Conservation (phyloP, 192 early-diverging fungal genomes). For the Mortierella claussenii region DNA sequence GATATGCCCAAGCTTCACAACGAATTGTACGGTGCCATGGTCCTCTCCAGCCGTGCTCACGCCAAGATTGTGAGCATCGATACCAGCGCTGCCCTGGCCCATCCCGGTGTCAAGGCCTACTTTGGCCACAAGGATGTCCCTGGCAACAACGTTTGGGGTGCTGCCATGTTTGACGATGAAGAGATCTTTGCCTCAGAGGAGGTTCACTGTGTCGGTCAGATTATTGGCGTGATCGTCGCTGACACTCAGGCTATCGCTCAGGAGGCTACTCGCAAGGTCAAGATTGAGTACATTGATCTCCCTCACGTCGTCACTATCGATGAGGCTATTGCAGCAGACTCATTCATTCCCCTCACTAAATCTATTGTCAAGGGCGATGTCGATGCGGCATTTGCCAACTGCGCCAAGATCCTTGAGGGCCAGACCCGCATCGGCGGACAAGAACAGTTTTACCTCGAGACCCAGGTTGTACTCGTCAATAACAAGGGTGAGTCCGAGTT, state of each 20-base stretch:
- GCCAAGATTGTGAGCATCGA: constrained; percentile 77
- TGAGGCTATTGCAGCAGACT: constrained; percentile 76
- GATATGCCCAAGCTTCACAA: constrained; percentile 78
- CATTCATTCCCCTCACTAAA: constrained; percentile 68
- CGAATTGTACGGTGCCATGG: constrained; percentile 77
- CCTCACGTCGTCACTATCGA: constrained; percentile 81
- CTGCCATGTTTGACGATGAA: constrained; percentile 75
- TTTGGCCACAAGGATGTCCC: constrained; percentile 77
- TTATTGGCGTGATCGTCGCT: constrained; percentile 86
- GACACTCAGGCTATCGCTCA: constrained; percentile 70
- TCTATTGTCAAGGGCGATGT: constrained; percentile 73
- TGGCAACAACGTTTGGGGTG: constrained; percentile 64
- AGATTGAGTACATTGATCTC: constrained; percentile 77
- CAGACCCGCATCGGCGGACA: constrained; percentile 64
- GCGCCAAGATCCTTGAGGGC: constrained; percentile 67
- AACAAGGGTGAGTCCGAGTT: constrained; percentile 84
- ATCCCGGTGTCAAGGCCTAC: constrained; percentile 75
- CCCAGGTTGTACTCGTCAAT: constrained; percentile 73
- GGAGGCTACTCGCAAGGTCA: constrained; percentile 74
- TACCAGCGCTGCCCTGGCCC: constrained; percentile 63
- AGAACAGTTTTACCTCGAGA: constrained; percentile 94
- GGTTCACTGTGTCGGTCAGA: constrained; percentile 77
- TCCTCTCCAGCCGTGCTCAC: constrained; percentile 73
- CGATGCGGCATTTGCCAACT: constrained; percentile 59
- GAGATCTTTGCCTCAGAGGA: constrained; percentile 79